These are phyloP conservation scores for Fusarium nematophilum DNA, from an alignment of 2,329 filamentous ascomycete species.

Conservation along the genomic window DNA sequence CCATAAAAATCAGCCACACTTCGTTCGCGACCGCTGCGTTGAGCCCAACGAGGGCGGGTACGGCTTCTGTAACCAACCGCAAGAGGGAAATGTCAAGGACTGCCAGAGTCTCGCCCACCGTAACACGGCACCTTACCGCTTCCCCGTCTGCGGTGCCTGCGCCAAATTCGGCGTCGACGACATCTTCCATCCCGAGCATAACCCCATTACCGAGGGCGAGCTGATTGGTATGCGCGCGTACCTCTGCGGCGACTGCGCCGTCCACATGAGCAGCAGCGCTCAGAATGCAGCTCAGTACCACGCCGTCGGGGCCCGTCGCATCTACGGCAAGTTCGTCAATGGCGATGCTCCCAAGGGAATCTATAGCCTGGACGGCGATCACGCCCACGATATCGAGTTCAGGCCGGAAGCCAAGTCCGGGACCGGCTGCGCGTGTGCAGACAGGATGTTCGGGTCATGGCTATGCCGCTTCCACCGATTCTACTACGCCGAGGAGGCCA, in stretches of 20 bases:
- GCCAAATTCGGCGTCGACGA: conserved; percentile 25
- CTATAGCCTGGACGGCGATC: not conserved
- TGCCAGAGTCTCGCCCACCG: conserved; percentile 34
- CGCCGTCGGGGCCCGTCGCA: conserved; percentile 25
- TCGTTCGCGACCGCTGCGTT: conserved; percentile 13
- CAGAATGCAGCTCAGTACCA: conserved; percentile 13
- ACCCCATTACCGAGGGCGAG: conserved; percentile 32
- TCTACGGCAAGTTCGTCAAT: conserved; percentile 43
- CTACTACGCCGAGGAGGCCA: conserved; percentile 39
- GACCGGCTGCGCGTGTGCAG: conserved; percentile 53
- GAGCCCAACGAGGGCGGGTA: conserved; percentile 28
- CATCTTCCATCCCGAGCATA: conserved; percentile 24
- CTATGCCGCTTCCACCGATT: conserved; percentile 53
- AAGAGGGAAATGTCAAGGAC: conserved; percentile 1
- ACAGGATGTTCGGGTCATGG: conserved; percentile 47
- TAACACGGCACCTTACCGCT: conserved; percentile 20
- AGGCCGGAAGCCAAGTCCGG: conserved; percentile 25
- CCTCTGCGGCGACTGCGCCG: conserved; percentile 49
- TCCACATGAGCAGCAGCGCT: conserved; percentile 1
- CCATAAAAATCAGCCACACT: not conserved
- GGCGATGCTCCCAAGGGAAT: conserved; percentile 1
- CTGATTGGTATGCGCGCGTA: conserved; percentile 51
- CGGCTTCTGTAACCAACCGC: conserved; percentile 22
- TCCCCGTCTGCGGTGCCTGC: conserved; percentile 43
- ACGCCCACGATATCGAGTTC: conserved; percentile 13